phyloP scores from a whole-genome alignment of 2,329 filamentous ascomycete genomes.

The Xylariaceae sp. region DNA sequence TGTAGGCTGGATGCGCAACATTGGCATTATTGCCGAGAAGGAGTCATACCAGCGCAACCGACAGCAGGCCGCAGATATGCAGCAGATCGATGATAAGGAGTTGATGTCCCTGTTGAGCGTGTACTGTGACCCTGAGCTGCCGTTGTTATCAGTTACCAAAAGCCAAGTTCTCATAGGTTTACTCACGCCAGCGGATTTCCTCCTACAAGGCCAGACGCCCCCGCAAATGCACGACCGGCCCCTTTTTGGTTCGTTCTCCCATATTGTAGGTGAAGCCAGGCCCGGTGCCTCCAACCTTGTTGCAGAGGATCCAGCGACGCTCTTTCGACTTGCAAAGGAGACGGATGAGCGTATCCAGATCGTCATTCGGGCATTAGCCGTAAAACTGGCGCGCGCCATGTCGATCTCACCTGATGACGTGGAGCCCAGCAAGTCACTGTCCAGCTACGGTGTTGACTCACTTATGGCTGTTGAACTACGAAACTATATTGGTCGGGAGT shows the following conservation, averaged over 20 bases:
- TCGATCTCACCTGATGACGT: constrained; percentile 33
- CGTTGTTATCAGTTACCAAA: constrained; percentile 1
- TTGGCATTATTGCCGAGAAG: constrained; percentile 36
- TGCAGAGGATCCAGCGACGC: constrained; percentile 15
- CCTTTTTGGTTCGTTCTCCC: constrained; percentile 23
- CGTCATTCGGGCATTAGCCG: constrained; percentile 20
- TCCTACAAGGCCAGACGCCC: constrained; percentile 12
- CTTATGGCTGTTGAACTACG: constrained; percentile 42
- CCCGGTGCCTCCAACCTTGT: neutral
- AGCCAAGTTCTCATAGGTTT: constrained; percentile 28
- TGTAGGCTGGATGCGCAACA: constrained; percentile 37
- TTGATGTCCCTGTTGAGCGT: constrained; percentile 32
- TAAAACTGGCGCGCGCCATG: constrained; percentile 28
- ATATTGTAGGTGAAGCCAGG: constrained; percentile 1
- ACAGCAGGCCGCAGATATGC: constrained; percentile 24
- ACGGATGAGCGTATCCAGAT: constrained; percentile 20
- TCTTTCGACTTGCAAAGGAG: constrained; percentile 21
- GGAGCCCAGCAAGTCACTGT: constrained; percentile 33
- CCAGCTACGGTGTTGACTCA: constrained; percentile 41
- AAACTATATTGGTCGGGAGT: constrained; percentile 37
- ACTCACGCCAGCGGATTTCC: constrained; percentile 24
- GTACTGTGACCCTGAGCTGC: constrained; percentile 28
- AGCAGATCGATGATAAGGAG: constrained; percentile 32
- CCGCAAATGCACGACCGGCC: constrained; percentile 20
- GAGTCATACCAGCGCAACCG: constrained; percentile 22